Conservation (phyloP, 164 flowering plant genomes). For the Umbellularia californica region DNA sequence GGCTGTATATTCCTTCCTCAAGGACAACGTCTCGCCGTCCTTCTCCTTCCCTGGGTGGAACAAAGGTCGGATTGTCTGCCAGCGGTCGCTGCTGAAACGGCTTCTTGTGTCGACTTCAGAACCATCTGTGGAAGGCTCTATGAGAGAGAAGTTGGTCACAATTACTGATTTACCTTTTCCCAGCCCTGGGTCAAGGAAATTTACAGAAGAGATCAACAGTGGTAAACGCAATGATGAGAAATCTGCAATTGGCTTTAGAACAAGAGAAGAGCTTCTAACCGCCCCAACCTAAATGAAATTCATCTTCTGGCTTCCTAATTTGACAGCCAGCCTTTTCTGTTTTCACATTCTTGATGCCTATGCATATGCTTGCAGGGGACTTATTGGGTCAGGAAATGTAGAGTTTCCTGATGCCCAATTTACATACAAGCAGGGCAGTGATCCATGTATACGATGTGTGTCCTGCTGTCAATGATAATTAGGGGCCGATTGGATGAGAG, state of each 20-base stretch:
- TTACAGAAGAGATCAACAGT: constrained; percentile 17
- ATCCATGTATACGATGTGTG: neutral
- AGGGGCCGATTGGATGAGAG: too few relatives aligned
- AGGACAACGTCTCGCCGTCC: constrained; percentile 54
- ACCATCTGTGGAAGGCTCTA: constrained; percentile 38
- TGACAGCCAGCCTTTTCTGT: neutral
- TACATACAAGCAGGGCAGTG: neutral
- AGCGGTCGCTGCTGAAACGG: constrained; percentile 63
- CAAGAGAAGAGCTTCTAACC: constrained; percentile 46
- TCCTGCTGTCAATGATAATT: too few relatives aligned
- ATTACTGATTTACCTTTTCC: constrained; percentile 48
- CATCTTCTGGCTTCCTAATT: neutral
- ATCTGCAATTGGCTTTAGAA: constrained; percentile 19
- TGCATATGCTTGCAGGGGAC: neutral
- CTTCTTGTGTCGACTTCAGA: constrained; percentile 33
- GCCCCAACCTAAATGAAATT: constrained; percentile 34
- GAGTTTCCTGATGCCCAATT: neutral
- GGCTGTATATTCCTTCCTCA: constrained; percentile 61
- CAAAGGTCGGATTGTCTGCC: constrained; percentile 82
- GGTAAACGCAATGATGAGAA: constrained; percentile 18
- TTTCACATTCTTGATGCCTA: neutral
- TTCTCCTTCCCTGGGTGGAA: constrained; percentile 84
- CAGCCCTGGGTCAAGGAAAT: constrained; percentile 26
- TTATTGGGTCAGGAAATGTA: neutral
- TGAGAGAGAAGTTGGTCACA: constrained; percentile 30